A percentile compares a stretch with the other conserved stretches of the same genome.
Conservation (phyloP, 352 stramenopile genomes). For the Phytopythium oedochilum region DNA sequence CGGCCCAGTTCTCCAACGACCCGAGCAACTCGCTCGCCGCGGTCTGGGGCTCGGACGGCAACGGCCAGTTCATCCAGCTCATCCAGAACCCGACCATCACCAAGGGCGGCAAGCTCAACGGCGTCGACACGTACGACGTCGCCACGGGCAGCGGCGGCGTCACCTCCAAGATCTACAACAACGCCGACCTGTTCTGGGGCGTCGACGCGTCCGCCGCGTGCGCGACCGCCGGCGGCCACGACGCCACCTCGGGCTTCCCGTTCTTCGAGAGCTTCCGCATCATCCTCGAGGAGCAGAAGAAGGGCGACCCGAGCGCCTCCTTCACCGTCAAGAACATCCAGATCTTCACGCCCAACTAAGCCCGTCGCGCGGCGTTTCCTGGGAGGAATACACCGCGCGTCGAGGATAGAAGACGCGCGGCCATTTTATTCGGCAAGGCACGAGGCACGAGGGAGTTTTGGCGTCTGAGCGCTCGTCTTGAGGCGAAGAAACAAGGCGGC, state of each 20-base stretch:
- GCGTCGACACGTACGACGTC: constrained; percentile 60
- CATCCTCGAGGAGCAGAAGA: constrained; percentile 76
- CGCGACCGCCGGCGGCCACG: constrained; percentile 41
- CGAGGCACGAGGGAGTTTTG: not conserved
- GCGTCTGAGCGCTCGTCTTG: no score
- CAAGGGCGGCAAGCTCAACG: constrained; percentile 47
- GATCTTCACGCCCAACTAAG: constrained; percentile 63
- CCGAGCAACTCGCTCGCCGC: constrained; percentile 59
- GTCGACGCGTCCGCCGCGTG: constrained; percentile 34
- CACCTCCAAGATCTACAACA: constrained; percentile 78
- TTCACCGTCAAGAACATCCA: constrained; percentile 77
- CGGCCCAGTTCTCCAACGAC: constrained; percentile 61
- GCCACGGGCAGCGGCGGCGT: constrained; percentile 28
- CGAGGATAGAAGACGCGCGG: not conserved
- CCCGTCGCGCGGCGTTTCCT: not conserved
- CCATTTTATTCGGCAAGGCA: constrained; percentile 1
- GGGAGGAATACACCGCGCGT: not conserved
- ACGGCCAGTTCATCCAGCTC: constrained; percentile 62
- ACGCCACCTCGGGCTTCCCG: constrained; percentile 60
- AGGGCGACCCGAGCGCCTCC: constrained; percentile 50
- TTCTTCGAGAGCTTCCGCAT: constrained; percentile 78
- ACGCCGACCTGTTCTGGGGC: constrained; percentile 65
- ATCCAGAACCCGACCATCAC: constrained; percentile 68
- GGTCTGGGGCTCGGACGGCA: constrained; percentile 55
- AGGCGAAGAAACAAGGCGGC: no score